Evolutionary conservation across 2,329 filamentous ascomycete species (phyloP), one percentile per base, ranked within the genome.

Genomic region (Hypoxylon rubiginosum): DNA sequence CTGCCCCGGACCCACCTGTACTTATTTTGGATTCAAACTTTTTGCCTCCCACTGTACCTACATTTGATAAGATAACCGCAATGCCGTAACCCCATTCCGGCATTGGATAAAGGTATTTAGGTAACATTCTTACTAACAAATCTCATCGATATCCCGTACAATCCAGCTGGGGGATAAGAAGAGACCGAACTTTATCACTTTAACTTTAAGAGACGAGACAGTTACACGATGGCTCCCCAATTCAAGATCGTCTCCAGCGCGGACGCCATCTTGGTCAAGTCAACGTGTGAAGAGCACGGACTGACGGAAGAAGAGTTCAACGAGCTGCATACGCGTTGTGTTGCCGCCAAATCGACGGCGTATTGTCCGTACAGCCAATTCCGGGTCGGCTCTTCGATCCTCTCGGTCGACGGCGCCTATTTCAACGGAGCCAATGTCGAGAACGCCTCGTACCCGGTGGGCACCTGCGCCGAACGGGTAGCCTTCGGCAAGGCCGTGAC

Each of bases 321-420:
- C 64, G 82, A 83, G 45, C 86, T 97, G 51, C 86, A 85, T 57
- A 79, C 82, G 62, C 84, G 86, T 75, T 90, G 91, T 71, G 83
- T 87, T 57, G 88, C 88, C 5, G 93, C 94, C 64, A 97, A 97
- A 79, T 84, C 84, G 2, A 86, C 83, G 58, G 94, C 95, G 36
- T 97, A 98, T 82, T 97, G 94, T 87, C 94, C 92, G 3, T 97
- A 97, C 84, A 97, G 93, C 74, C 87, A 91, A 65, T 99, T 98
- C 85, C 92, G 90, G 69, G 96, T 99, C 67, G 96, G 96, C 68
- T 91, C 92, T 53, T 90, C 92, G 34, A 81, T 98, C 66, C 88
- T 98, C 67, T 78, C 78, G 39, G 75, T 79, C 10, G 80, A 84
- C 30, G 86, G 85, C 2, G 69, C 72, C 55, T 88, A 85, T 71